phyloP scores from a whole-genome alignment of 306 rosid species.

The Sophora flavescens region DNA sequence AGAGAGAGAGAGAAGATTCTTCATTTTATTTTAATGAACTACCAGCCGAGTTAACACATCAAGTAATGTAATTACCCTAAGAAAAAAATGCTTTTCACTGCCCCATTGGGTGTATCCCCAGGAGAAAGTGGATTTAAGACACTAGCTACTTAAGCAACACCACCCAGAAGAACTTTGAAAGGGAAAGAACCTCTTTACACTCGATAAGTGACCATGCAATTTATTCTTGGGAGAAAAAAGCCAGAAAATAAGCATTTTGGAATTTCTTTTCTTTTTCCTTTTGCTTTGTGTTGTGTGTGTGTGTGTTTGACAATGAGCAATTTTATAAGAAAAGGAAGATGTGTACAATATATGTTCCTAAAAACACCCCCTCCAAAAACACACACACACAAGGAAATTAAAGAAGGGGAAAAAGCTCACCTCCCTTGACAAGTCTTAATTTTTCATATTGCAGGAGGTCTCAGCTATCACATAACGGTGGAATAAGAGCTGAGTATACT shows the following conservation, averaged over 20 bases:
- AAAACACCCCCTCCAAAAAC: not conserved
- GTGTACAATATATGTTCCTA: not conserved
- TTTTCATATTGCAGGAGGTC: not conserved
- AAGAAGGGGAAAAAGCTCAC: not conserved
- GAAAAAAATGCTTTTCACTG: conserved; percentile 13
- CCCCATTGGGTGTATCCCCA: conserved; percentile 15
- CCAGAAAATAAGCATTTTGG: not conserved
- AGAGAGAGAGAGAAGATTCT: not conserved
- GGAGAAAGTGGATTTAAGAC: conserved; percentile 2
- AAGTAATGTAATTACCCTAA: not conserved
- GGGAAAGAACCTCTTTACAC: not conserved
- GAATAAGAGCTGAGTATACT: not conserved
- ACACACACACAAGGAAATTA: not conserved
- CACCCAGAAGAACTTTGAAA: conserved; percentile 22
- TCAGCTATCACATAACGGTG: not conserved
- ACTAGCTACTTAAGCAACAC: conserved; percentile 28
- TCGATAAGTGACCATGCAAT: conserved; percentile 10
- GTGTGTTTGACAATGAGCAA: not conserved
- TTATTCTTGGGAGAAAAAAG: not conserved
- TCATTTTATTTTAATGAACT: conserved; percentile 8
- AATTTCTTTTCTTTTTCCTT: not conserved
- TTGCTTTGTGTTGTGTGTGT: no score
- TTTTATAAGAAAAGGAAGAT: not conserved
- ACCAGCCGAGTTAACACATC: conserved; percentile 5
- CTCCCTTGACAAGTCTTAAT: not conserved